Evolutionary conservation across 805 yeast genomes (phyloP), one percentile per base, ranked within the genome.

Genomic region (Allodekkera sacchari): DNA sequence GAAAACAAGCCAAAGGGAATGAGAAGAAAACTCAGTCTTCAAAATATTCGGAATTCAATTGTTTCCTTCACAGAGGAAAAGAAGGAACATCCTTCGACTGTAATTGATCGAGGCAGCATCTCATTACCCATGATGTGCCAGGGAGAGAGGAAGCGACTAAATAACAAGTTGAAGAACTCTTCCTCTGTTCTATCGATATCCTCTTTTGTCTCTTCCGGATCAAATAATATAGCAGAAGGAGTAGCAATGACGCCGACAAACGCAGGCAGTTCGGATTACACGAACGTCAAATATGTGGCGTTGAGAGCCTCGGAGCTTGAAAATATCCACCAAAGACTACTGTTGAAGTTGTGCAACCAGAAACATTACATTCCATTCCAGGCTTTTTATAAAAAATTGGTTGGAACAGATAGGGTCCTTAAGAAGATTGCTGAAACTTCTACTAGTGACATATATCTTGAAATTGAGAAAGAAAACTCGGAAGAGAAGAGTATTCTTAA

Each of bases 41-140:
- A 21, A 30, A 18, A 11, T 6, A 15, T 14, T n/a, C n/a, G n/a
- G n/a, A n/a, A n/a, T n/a, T n/a, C n/a, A n/a, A n/a, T n/a, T n/a
- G n/a, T n/a, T n/a, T n/a, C n/a, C n/a, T n/a, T n/a, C n/a, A n/a
- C n/a, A n/a, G n/a, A n/a, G n/a, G n/a, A n/a, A n/a, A n/a, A n/a
- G n/a, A n/a, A n/a, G n/a, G n/a, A n/a, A n/a, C n/a, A n/a, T n/a
- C n/a, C n/a, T n/a, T n/a, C n/a, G n/a, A n/a, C n/a, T n/a, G n/a
- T n/a, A n/a, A n/a, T n/a, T n/a, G n/a, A n/a, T n/a, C n/a, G n/a
- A n/a, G n/a, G n/a, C n/a, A n/a, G n/a, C 55, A 76, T 77, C 11
- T 75, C 83, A 4, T 52, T 72, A 34, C 84, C 83, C 1, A 61
- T 68, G 4, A 76, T 79, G 6, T 72, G 68, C 35, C 68, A 66